Evolutionary conservation across 225 moss, liverwort and hornwort genomes (phyloP).

Genomic region (Marchantia polymorpha): DNA sequence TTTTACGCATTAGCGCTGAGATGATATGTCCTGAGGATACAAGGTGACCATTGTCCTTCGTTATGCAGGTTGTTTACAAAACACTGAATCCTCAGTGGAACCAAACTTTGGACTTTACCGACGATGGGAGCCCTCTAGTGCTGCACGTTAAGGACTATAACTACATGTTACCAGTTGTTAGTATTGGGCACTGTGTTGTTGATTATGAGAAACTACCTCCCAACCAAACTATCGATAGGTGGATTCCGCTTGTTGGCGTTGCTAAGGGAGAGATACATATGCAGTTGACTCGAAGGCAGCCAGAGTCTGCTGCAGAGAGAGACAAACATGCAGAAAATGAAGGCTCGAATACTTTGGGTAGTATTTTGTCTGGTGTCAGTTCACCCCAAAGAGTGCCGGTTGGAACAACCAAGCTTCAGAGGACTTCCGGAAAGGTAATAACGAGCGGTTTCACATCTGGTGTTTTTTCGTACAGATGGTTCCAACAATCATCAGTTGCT

Average conservation of each 20-base stretch:
- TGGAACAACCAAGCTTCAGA: conserved; percentile 65
- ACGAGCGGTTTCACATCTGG: no score
- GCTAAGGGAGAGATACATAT: conserved; percentile 92
- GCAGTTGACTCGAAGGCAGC: conserved; percentile 71
- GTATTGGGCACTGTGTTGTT: conserved; percentile 89
- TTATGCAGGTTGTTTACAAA: conserved; percentile 81
- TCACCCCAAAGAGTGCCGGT: conserved; percentile 36
- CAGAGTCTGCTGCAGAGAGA: conserved; percentile 41
- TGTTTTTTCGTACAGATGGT: no score
- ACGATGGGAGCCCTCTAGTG: conserved; percentile 82
- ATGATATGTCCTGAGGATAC: no score
- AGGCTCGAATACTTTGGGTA: conserved; percentile 27
- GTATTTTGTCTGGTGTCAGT: conserved; percentile 22
- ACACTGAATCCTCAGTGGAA: conserved; percentile 83
- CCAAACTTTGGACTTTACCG: conserved; percentile 84
- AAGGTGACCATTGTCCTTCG: background rate
- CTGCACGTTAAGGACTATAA: conserved; percentile 95
- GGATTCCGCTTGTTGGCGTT: conserved; percentile 78
- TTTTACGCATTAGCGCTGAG: background rate
- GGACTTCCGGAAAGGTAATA: conserved; percentile 75
- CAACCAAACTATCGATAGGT: conserved; percentile 77
- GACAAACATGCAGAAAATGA: conserved; percentile 28
- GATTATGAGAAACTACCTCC: conserved; percentile 72
- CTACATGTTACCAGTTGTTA: conserved; percentile 74
- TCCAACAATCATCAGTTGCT: no score